Evolutionary conservation across 768 basidiomycete species (phyloP).

Genomic region (Butyriboletus loyo): DNA sequence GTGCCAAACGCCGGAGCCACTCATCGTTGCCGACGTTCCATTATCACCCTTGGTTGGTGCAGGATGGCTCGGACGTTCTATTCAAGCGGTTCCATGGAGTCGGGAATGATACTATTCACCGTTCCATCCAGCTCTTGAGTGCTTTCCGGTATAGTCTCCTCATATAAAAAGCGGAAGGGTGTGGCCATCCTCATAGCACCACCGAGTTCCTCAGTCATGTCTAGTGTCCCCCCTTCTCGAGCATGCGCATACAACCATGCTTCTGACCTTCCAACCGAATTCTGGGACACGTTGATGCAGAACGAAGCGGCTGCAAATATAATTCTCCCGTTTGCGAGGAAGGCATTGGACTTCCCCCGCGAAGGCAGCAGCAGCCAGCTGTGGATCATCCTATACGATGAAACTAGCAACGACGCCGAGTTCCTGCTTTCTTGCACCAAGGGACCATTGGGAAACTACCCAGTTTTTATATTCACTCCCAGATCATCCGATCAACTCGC

Average conservation of each 20-base stretch:
- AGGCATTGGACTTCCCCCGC: conserved; percentile 14
- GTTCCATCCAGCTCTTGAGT: not conserved
- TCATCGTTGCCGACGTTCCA: conserved; percentile 5
- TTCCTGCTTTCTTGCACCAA: conserved; percentile 61
- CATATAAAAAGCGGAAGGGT: conserved; percentile 5
- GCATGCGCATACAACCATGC: conserved; percentile 4
- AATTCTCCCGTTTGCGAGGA: conserved; percentile 40
- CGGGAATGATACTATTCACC: not conserved
- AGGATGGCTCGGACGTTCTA: conserved; percentile 19
- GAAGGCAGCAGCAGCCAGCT: conserved; percentile 10
- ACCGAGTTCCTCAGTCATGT: conserved; percentile 21
- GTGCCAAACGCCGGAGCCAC: not conserved
- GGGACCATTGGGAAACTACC: conserved; percentile 56
- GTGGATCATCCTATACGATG: conserved; percentile 32
- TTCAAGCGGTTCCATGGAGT: not conserved
- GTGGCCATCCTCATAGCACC: conserved; percentile 11
- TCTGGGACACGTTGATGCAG: conserved; percentile 30
- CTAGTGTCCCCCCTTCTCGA: conserved; percentile 2
- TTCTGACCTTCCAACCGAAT: conserved; percentile 17
- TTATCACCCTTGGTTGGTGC: conserved; percentile 8
- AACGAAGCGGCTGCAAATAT: conserved; percentile 38
- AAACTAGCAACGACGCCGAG: conserved; percentile 8
- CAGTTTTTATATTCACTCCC: conserved; percentile 59
- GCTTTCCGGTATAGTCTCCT: not conserved
- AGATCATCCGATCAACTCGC: conserved; percentile 39